Base-by-base conservation (phyloP, 192 early-diverging fungal genomes). In the Paraglomus occultum region DNA sequence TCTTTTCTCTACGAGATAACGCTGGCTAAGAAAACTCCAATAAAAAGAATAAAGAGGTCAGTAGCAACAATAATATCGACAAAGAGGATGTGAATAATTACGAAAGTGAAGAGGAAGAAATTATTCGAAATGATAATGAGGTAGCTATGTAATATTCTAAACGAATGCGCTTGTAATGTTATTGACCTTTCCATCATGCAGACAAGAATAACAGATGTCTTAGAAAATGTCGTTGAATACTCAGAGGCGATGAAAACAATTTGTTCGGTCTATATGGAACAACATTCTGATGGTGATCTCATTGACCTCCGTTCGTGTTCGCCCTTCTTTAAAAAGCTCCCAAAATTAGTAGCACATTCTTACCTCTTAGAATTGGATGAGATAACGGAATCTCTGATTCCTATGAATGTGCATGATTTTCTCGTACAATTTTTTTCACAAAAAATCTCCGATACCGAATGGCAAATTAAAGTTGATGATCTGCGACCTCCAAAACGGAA, bases 361-460 rank as follows among this genome's bases (percentile, higher is more conserved):
- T 71, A 71, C 18, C 47, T 71, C n/a, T 17, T 18, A n/a, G 70
- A 71, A 58, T 51, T 71, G 58, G 58, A 60, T 9, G n/a, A 38
- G 20, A 71, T 62, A 50, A 71, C 58, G 7, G 58, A 71, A 62
- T 49, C 57, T 17, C 46, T 62, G 45, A 62, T 62, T 71, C 46
- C 46, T 22, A 17, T 61, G 9, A 38, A 62, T 42, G 47, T 70
- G 18, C 54, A 70, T 44, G 39, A 70, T 1, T 71, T 71, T 6
- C 58, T 71, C 15, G 40, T 43, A 31, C 0, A 49, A 49, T 61
- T 71, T 23, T 71, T 71, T 62, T 71, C 55, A 18, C 57, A 71
- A 59, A 43, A 61, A 10, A 51, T 71, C 12, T 18, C 48, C 18
- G 48, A 51, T 23, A 23, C 15, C 8, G 55, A 59, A 0, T 70